Conservation (phyloP, 371 early-diverging fungal genomes). For the Thermomucor indicae-seudaticae region DNA sequence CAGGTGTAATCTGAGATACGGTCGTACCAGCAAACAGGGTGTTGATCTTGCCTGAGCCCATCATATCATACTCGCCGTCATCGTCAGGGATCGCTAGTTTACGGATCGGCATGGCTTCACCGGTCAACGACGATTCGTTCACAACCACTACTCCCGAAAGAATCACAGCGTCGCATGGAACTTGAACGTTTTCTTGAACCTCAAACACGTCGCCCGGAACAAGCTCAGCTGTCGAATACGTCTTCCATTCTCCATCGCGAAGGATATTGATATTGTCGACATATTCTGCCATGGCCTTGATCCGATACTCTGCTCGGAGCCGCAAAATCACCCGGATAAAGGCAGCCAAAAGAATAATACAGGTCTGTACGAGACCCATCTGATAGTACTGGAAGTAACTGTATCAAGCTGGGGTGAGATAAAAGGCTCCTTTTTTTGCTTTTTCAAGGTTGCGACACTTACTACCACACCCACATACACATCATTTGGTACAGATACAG, state of each 20-base stretch:
- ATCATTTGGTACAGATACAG: constrained; percentile 77
- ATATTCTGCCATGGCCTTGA: constrained; percentile 60
- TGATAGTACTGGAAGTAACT: constrained; percentile 63
- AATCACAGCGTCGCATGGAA: constrained; percentile 66
- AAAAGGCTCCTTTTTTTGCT: not conserved
- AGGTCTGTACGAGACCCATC: constrained; percentile 67
- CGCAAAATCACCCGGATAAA: constrained; percentile 57
- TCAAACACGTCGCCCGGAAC: constrained; percentile 66
- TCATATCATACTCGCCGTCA: constrained; percentile 22
- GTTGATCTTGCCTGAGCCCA: constrained; percentile 42
- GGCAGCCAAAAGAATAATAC: constrained; percentile 63
- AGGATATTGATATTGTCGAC: constrained; percentile 34
- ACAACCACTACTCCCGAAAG: constrained; percentile 68
- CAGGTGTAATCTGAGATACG: constrained; percentile 43
- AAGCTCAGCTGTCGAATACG: constrained; percentile 43
- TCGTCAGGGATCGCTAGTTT: constrained; percentile 65
- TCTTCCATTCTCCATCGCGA: constrained; percentile 58
- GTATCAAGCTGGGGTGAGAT: not conserved
- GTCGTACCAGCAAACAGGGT: constrained; percentile 62
- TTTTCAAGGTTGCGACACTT: constrained; percentile 14
- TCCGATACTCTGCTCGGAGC: constrained; percentile 52
- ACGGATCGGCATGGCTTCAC: constrained; percentile 85
- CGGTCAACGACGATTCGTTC: constrained; percentile 79
- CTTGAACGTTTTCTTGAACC: constrained; percentile 18
- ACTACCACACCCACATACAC: constrained; percentile 68